A percentile compares a stretch with the other conserved stretches of the same genome.
Conservation (phyloP, 331 rosid genomes). For the Phaseolus coccineus region DNA sequence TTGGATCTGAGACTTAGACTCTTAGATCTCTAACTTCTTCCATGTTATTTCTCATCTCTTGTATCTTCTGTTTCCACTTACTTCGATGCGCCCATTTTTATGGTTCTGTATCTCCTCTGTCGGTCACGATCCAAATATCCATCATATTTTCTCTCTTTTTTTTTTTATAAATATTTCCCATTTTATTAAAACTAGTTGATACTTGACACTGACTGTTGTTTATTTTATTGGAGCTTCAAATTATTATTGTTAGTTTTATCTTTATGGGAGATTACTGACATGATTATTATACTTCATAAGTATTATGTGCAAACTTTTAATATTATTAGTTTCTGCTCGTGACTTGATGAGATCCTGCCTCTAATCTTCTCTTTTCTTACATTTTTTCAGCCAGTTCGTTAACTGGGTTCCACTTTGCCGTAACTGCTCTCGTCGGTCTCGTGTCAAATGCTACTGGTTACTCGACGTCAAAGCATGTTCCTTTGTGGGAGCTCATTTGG, state of each 20-base stretch:
- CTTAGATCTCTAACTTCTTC: slow-evolving; percentile 44
- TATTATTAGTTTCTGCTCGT: slow-evolving; percentile 17
- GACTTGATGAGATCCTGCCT: not conserved
- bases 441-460: slow-evolving; percentile 76
- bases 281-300: not conserved
- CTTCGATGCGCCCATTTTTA: not conserved
- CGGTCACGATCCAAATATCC: slow-evolving; percentile 34
- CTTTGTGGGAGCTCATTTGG: slow-evolving; percentile 85
- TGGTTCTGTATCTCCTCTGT: slow-evolving; percentile 30
- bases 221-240: not conserved
- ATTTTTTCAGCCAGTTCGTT: slow-evolving; percentile 67
- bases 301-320: not conserved
- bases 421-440: slow-evolving; percentile 78
- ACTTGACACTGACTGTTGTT: not conserved
- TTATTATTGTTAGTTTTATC: not conserved
- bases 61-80: slow-evolving; percentile 8
- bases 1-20: slow-evolving; percentile 33
- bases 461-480: slow-evolving; percentile 74
- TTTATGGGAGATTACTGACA: not conserved
- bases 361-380: not conserved
- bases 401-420: slow-evolving; percentile 83
- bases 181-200: not conserved
- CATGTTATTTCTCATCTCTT: not conserved
- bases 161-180: not conserved
- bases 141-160: not conserved